phyloP scores from a whole-genome alignment of 2,329 filamentous ascomycete genomes.

The Dothistroma septosporum region DNA sequence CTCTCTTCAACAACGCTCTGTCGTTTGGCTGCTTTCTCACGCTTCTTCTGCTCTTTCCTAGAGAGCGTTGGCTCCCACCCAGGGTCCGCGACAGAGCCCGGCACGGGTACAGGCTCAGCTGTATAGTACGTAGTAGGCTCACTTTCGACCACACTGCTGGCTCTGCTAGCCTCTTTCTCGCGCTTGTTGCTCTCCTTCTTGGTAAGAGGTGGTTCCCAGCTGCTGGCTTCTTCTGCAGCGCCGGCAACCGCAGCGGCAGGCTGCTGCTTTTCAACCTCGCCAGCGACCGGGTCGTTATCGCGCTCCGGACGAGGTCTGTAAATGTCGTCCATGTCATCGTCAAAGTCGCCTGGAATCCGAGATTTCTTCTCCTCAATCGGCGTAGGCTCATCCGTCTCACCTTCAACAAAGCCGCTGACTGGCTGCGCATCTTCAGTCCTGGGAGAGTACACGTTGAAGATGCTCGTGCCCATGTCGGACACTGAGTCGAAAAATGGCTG shows the following conservation, averaged over 20 bases:
- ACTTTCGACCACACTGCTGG: constrained; percentile 19
- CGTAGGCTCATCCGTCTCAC: constrained; percentile 54
- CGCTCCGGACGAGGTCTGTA: constrained; percentile 8
- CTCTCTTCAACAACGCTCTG: not conserved
- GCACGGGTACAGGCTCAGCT: not conserved
- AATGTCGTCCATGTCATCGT: constrained; percentile 29
- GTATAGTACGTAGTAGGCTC: not conserved
- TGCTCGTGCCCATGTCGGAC: constrained; percentile 35
- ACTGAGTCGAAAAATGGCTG: constrained; percentile 42
- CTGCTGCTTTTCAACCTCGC: constrained; percentile 4
- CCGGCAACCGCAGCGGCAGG: constrained; percentile 1
- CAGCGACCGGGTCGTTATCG: not conserved
- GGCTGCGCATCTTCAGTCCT: constrained; percentile 32
- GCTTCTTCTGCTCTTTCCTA: constrained; percentile 39
- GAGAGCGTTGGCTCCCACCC: constrained; percentile 32
- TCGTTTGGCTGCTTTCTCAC: constrained; percentile 39
- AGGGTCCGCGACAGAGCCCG: constrained; percentile 7
- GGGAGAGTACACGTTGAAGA: constrained; percentile 29
- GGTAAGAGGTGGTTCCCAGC: constrained; percentile 38
- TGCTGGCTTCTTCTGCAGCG: constrained; percentile 15
- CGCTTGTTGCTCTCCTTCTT: constrained; percentile 51
- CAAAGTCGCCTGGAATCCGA: constrained; percentile 61
- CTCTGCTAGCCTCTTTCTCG: constrained; percentile 31
- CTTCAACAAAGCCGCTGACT: constrained; percentile 38
- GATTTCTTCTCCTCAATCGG: constrained; percentile 46